A percentile compares a stretch with the other conserved stretches of the same genome.
Evolutionary conservation across 208 protist genomes (phyloP).

Genomic region (Acanthamoeba lugdunensis): DNA sequence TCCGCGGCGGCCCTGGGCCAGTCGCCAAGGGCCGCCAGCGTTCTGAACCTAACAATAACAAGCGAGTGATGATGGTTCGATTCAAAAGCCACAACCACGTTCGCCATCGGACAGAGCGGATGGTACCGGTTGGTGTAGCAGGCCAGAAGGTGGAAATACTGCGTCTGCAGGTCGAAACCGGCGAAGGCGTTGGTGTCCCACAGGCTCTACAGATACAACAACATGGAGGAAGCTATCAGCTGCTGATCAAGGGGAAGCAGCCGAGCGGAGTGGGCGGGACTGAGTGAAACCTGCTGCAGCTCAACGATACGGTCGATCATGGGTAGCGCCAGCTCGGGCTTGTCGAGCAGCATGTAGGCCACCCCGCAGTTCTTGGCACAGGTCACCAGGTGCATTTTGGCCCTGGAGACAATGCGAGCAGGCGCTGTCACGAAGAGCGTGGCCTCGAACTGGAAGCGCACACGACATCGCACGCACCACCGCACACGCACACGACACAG

Average conservation of each 20-base stretch:
- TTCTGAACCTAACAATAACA: neutral
- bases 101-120: neutral
- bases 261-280: neutral
- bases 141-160: neutral
- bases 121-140: conserved; percentile 14
- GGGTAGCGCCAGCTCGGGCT: neutral
- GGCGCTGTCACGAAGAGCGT: neutral
- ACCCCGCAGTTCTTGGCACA: neutral
- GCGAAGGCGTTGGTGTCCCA: neutral
- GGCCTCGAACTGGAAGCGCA: no score
- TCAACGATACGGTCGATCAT: neutral
- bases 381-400: neutral
- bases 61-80: neutral
- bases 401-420: neutral
- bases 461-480: neutral
- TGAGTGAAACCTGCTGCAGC: no score
- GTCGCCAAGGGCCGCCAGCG: neutral
- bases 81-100: no score
- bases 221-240: no score
- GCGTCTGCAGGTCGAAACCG: neutral
- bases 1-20: neutral
- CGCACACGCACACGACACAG: neutral
- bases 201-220: neutral
- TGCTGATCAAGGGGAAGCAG: no score
- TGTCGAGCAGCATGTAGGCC: neutral